These are phyloP conservation scores for Cercospora zeae-maydis DNA, from an alignment of 2,329 filamentous ascomycete species.

Conservation along the genomic window DNA sequence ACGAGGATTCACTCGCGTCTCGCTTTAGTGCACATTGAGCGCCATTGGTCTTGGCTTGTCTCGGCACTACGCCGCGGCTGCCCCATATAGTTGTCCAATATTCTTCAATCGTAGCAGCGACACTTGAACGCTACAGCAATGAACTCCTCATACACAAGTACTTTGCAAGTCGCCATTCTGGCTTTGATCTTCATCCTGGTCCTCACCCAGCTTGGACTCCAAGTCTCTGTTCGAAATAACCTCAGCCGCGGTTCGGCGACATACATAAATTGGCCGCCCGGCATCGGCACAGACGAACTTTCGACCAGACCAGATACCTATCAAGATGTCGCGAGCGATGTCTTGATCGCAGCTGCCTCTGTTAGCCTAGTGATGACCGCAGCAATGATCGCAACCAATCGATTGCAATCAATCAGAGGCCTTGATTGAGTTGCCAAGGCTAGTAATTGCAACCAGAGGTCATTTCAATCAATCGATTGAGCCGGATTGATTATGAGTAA, in stretches of 20 bases:
- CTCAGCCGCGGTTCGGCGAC: not conserved
- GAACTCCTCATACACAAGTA: not conserved
- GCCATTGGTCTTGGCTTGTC: not conserved
- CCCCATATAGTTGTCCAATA: not conserved
- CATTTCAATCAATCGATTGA: too few relatives aligned
- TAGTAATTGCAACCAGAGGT: too few relatives aligned
- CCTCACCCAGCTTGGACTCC: not conserved
- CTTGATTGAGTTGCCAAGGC: too few relatives aligned
- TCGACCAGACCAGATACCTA: not conserved
- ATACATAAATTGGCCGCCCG: not conserved
- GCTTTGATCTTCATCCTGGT: not conserved
- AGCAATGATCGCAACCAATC: too few relatives aligned
- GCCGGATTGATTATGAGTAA: too few relatives aligned
- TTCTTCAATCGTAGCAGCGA: too few relatives aligned
- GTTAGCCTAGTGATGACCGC: not conserved
- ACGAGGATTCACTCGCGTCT: not conserved
- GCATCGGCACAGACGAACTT: not conserved
- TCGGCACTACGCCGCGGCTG: not conserved
- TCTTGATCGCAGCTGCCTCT: not conserved
- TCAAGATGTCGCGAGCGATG: not conserved
- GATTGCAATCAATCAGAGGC: too few relatives aligned
- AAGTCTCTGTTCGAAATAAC: not conserved
- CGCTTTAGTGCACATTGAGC: not conserved
- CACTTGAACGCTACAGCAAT: not conserved
- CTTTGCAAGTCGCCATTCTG: not conserved